Evolutionary conservation across 169 alveolate species (phyloP).

Genomic region (Perkinsus olseni): DNA sequence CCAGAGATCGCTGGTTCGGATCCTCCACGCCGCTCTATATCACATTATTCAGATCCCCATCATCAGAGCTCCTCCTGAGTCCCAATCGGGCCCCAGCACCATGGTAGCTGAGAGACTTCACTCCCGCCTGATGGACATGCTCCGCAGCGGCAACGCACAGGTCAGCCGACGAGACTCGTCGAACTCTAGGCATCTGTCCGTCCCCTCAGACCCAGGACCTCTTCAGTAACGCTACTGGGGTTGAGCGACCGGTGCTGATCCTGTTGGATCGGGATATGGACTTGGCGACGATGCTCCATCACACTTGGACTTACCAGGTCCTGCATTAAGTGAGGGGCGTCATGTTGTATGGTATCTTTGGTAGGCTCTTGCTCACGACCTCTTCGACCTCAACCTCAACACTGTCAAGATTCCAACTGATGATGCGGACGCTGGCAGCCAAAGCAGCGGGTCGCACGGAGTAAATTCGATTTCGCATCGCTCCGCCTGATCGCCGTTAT

Average conservation of each 20-base stretch:
- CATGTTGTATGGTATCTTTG: constrained; percentile 16
- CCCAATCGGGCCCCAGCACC: constrained; percentile 23
- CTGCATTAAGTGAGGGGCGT: constrained; percentile 10
- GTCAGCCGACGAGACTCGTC: constrained; percentile 7
- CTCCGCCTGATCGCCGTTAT: not conserved
- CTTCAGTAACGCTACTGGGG: constrained; percentile 11
- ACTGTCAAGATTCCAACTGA: constrained; percentile 13
- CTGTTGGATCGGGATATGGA: constrained; percentile 41
- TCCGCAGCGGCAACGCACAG: constrained; percentile 4
- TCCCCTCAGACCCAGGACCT: constrained; percentile 8
- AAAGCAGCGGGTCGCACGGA: not conserved
- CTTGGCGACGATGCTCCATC: constrained; percentile 39
- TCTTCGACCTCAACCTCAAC: not conserved
- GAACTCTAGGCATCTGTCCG: constrained; percentile 1
- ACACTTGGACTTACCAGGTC: constrained; percentile 48
- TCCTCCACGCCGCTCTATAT: not conserved
- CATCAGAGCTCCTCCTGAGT: constrained; percentile 25
- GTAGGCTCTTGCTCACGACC: constrained; percentile 16
- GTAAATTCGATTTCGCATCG: not conserved
- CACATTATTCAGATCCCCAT: constrained; percentile 13
- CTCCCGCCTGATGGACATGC: constrained; percentile 21
- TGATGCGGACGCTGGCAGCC: not conserved
- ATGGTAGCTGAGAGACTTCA: constrained; percentile 37
- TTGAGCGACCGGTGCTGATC: constrained; percentile 35
- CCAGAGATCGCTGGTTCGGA: not conserved